Conservation (phyloP, 2,329 filamentous ascomycete genomes). For the Plectosphaerella sp. region DNA sequence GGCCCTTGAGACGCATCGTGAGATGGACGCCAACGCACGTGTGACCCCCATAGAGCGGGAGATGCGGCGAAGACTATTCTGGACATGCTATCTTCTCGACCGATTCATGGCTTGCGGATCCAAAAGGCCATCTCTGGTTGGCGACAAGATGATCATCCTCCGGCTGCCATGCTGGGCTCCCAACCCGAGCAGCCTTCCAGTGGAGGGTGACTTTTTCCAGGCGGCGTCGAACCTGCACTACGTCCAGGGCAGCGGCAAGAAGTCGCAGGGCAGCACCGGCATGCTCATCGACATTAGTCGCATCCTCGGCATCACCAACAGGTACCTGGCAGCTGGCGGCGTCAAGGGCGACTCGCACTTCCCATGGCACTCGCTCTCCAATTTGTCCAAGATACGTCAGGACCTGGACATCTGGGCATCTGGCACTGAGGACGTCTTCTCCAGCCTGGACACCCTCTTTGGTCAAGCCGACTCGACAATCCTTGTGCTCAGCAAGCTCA, state of each 20-base stretch:
- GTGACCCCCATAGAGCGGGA: constrained; percentile 68
- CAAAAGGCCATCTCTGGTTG: constrained; percentile 73
- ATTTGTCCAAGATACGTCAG: constrained; percentile 78
- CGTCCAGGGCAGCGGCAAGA: constrained; percentile 63
- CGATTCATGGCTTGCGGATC: constrained; percentile 79
- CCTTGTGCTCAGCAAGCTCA: constrained; percentile 76
- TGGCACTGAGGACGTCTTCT: constrained; percentile 74
- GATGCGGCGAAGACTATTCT: constrained; percentile 75
- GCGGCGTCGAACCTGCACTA: constrained; percentile 74
- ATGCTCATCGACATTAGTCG: constrained; percentile 83
- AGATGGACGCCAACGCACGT: constrained; percentile 59
- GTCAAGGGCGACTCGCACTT: constrained; percentile 89
- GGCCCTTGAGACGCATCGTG: constrained; percentile 75
- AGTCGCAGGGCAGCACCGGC: constrained; percentile 68
- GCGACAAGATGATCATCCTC: constrained; percentile 71
- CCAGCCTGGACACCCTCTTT: constrained; percentile 70
- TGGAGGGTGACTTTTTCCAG: constrained; percentile 79
- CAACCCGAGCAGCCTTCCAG: constrained; percentile 52
- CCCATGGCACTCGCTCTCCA: constrained; percentile 84
- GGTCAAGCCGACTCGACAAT: constrained; percentile 74
- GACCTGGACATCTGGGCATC: constrained; percentile 83
- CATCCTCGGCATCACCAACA: constrained; percentile 77
- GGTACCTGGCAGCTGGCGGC: constrained; percentile 78
- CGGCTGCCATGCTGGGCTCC: constrained; percentile 72
- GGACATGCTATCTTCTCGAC: constrained; percentile 84